Percentiles rank a stretch among this genome's conserved stretches.
These are phyloP conservation scores for Moringa oleifera DNA, from an alignment of 345 rosid genomes.

Conservation along the genomic window DNA sequence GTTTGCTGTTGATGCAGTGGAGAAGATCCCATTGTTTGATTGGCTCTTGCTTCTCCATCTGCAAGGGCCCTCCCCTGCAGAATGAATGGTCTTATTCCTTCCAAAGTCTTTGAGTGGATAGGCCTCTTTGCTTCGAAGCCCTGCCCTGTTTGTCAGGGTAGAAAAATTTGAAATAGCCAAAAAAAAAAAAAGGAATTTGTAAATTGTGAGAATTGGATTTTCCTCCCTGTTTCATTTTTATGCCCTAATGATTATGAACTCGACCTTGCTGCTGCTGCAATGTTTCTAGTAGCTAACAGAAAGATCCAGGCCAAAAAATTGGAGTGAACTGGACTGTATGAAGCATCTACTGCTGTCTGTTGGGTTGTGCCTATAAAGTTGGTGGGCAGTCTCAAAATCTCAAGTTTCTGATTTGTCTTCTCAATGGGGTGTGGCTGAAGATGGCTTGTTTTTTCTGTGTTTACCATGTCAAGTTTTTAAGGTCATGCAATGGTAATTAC, in stretches of 20 bases:
- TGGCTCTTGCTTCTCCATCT: background rate
- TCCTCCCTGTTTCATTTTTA: conserved; percentile 13
- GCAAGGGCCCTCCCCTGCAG: background rate
- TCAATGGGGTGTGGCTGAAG: no score
- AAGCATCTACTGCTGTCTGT: background rate
- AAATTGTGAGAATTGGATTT: conserved; percentile 34
- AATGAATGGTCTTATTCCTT: conserved; percentile 12
- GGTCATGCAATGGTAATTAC: no score
- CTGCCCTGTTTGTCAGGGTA: conserved; percentile 25
- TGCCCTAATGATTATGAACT: conserved; percentile 18
- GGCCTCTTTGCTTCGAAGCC: conserved; percentile 9
- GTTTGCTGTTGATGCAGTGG: conserved; percentile 6
- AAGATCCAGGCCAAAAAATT: conserved; percentile 11
- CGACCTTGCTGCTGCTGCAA: conserved; percentile 14
- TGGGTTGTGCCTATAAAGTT: conserved; percentile 9
- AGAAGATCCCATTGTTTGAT: conserved; percentile 19
- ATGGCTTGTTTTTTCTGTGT: no score
- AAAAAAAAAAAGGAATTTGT: conserved; percentile 28
- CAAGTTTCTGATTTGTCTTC: no score
- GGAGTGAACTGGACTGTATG: conserved; percentile 5
- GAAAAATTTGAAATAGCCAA: conserved; percentile 32
- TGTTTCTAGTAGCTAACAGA: conserved; percentile 18
- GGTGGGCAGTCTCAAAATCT: background rate
- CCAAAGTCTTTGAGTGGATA: conserved; percentile 15
- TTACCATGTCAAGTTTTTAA: no score